Base-by-base conservation (phyloP, 2,329 filamentous ascomycete genomes). In the Drechslerella dactyloides region DNA sequence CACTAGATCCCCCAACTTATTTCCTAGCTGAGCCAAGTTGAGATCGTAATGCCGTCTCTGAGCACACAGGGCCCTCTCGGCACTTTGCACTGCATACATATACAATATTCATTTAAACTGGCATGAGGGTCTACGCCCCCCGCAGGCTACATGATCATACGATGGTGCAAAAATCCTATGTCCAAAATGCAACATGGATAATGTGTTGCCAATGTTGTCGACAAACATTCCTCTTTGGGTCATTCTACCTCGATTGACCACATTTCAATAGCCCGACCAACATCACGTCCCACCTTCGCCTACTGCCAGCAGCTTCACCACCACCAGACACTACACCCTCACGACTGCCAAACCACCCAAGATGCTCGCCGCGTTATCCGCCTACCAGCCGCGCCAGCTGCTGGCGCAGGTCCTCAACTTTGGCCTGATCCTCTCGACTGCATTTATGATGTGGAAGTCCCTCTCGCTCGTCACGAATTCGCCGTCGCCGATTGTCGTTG, bases 371-470 rank as follows among this genome's bases (percentile, higher is more conserved):
- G 81, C 84, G 74, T 83, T 96, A 74, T 82, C 83, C 69, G 81
- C 81, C 60, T 82, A 85, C 78, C 92, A 91, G 80, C 89, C 90
- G 75, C 89, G 92, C 80, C 91, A 96, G 80, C 85, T 90, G 61
- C 87, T 91, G 77, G 84, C 87, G 54, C 91, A 96, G 83, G 81
- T 93, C 75, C 86, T 96, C 78, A 96, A 96, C 82, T 96, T 97
- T 80, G 91, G 88, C 64, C 86, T 97, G 74, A 91, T 96, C 73
- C 86, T 96, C 56, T 92, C 89, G 8, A 94, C 91, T 1, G 92
- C 93, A 0, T 96, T 96, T 79, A 96, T 96, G 92, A 87, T 96
- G 82, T 91, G 89, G 92, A 96, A 96, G 81, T 90, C 90, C 8
- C 86, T 97, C 69, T 93, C 89, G 7, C 86, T 96, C 30, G 82